Conservation (phyloP, 306 rosid genomes). For the Pachyrhizus erosus region DNA sequence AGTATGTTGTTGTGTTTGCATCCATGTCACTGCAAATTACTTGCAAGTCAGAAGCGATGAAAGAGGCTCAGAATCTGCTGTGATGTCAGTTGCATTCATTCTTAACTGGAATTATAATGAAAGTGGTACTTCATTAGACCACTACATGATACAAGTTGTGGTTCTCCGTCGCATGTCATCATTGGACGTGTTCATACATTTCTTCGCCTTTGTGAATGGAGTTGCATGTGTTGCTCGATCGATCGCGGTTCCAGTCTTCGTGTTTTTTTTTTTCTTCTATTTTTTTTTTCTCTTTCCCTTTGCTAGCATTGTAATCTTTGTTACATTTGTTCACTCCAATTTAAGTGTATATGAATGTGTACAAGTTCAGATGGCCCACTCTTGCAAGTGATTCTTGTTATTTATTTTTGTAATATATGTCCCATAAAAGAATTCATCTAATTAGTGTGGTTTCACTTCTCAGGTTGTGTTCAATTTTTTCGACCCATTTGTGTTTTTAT, state of each 20-base stretch:
- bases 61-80: conserved; percentile 44
- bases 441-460: conserved; percentile 9
- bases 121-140: conserved; percentile 43
- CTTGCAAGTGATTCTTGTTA: conserved; percentile 55
- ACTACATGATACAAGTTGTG: conserved; percentile 30
- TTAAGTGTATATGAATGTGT: conserved; percentile 75
- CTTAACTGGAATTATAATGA: conserved; percentile 47
- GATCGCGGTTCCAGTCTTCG: conserved; percentile 24
- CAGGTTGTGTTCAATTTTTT: background rate
- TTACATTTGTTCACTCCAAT: conserved; percentile 53
- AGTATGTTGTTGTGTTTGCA: conserved; percentile 39
- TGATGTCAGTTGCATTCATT: conserved; percentile 50
- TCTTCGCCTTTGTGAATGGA: conserved; percentile 51
- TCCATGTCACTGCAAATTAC: conserved; percentile 37
- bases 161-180: conserved; percentile 43
- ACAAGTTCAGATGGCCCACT: conserved; percentile 48
- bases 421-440: conserved; percentile 46
- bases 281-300: background rate
- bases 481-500: background rate
- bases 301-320: conserved; percentile 51
- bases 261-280: background rate
- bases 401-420: conserved; percentile 64
- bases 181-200: conserved; percentile 38
- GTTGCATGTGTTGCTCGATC: conserved; percentile 38
- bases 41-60: conserved; percentile 38